Evolutionary conservation across 2,329 filamentous ascomycete genomes (phyloP), one percentile per base, ranked within the genome.

Genomic region (Epichloe sylvatica): DNA sequence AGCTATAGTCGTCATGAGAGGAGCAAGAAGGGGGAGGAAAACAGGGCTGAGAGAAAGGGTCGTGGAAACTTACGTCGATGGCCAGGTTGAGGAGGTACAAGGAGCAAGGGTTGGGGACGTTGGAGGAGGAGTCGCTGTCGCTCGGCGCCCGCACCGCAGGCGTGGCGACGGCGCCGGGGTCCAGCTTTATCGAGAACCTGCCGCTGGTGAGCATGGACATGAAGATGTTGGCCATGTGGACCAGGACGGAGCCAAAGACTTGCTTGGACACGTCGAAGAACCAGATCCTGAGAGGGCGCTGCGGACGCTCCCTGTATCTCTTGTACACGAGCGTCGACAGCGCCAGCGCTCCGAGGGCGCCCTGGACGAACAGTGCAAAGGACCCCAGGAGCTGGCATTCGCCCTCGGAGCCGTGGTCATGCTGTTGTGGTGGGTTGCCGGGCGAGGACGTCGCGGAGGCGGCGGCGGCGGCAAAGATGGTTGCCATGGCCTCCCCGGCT

Each of bases 221-320:
- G 66, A 95, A 80, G 48, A 98, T 76, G 63, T 98, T 98, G 57
- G 90, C 86, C 42, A 91, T 75, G 68, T 98, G 92, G 35, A 96
- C 81, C 64, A 98, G 75, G 43, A 89, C 83, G 33, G 89, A 94
- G 21, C 92, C 92, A 60, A 97, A 86, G 49, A 98, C 88, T 72
- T 98, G 92, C 72, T 98, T 98, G 34, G 88, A 94, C 23, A 83
- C 92, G 63, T 98, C 92, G 65, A 97, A 98, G 66, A 86, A 90
- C 91, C 92, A 98, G 56, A 98, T 89, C 75, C 94, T 94, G 61
- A 97, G 63, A 1, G 91, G 91, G 49, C 92, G 78, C 64, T 96
- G 91, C 1, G 92, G 91, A 51, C 86, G 77, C 69, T 98, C 92
- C 56, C 86, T 80, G 81, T 85, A 95, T 57, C 92, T 78, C 72